Base-by-base conservation (phyloP, 352 stramenopile genomes). In the Halophytophthora polymorphica region DNA sequence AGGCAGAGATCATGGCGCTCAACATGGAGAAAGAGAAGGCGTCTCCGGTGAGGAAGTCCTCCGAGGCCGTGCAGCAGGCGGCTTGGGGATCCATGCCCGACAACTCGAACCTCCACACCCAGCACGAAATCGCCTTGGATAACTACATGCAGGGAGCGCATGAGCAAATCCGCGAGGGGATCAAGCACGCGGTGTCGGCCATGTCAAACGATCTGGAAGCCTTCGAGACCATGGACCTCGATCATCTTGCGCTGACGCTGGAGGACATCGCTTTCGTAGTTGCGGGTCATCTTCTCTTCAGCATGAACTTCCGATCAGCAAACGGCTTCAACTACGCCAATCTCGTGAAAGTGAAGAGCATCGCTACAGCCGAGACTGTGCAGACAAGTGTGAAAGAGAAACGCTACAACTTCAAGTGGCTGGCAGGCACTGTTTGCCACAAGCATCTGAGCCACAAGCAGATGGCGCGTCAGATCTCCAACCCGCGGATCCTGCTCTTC, bases 361-460 rank as follows among this genome's bases (percentile, higher is more conserved):
- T 93, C 40, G 80, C 84, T 21, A 77, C 66, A 15, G 47, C 58
- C 2, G 34, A 61, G 15, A 69, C 34, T 2, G 50, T 89, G 17
- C 86, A 93, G 55, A 58, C 67, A 13, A 96, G 89, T 48, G 73
- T 86, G 21, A 90, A 84, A 48, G 85, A 88, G 34, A 71, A 62
- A 12, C 83, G 83, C 3, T 83, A 91, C 35, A 86, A 97, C 43
- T 98, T 95, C 67, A 93, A 90, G 31, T 98, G 97, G 70, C 71
- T 99, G 2, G 95, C 95, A 48, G 97, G 97, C 23, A 83, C 98
- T 34, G 71, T 98, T 0, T 99, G 97, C 53, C 77, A 88, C 38
- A 99, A 99, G 61, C 96, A 98, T 49, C 77, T 98, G 19, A 97
- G 81, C 33, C 95, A 99, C 76, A 98, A 98, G 62, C 84, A 90